Base-by-base conservation (phyloP, 2,329 filamentous ascomycete species). In the Nannizzia gypsea region DNA sequence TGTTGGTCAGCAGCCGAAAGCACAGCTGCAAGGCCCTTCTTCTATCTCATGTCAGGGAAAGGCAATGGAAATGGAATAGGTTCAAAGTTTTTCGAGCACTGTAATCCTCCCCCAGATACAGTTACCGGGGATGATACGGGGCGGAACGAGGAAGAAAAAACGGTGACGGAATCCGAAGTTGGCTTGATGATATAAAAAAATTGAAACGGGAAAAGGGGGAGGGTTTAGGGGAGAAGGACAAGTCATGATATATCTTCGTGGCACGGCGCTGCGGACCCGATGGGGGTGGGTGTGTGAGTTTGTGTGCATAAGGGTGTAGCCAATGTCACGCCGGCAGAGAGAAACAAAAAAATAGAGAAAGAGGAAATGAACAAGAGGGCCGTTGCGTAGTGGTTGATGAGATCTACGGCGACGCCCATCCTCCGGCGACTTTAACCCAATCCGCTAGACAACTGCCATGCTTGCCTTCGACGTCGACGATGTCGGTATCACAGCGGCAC, bases 381-480 rank as follows among this genome's bases (percentile, higher is more conserved):
- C 31, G 31, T 36, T 36, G 31, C 31, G 31, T 36, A 36, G 31
- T 36, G 50, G 50, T 34, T 17, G 26, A 17, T 34, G 50, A 9
- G 3, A 42, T 66, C 65, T 75, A 82, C 65, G 81, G 81, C 58
- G 80, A 81, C 61, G 88, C 84, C 90, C 91, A 99, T 62, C 93
- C 93, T 67, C 93, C 93, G 55, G 91, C 92, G 67, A 96, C 90
- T 62, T 96, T 90, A 13, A 99, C 93, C 93, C 93, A 99, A 75
- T 99, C 90, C 8, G 89, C 83, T 60, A 96, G 79, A 76, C 93
- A 99, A 66, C 90, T 96, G 63, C 93, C 93, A 72, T 95, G 89
- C 75, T 97, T 99, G 73, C 90, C 91, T 77, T 99, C 93, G 26
- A 99, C 91, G 70, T 99, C 93, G 58, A 92, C 89, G 70, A 97